Base-by-base conservation (phyloP, 768 basidiomycete genomes). In the Mycena belliarum region DNA sequence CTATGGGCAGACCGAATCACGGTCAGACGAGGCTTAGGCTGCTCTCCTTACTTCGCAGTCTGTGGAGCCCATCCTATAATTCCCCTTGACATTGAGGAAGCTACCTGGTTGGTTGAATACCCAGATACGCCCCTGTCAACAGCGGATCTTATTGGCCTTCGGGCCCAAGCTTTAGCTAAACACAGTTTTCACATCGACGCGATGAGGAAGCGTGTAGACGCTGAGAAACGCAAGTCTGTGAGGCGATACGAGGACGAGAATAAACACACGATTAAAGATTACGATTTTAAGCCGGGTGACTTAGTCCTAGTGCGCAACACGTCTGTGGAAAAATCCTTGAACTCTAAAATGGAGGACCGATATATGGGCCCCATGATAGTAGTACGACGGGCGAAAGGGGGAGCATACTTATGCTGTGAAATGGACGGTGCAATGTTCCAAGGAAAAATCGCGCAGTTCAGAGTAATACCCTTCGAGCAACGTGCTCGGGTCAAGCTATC, bases 281-380 rank as follows among this genome's bases (percentile, higher is more conserved):
- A 60, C 44, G 26, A 68, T n/a, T 78, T 74, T 55, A 32, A 63
- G 18, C 57, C 54, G 6, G 75, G 75, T 18, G 67, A 69, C 4
- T 63, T 80, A 15, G 47, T 55, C 2, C 28, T 55, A 0, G 64
- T 74, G 0, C 55, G 70, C 4, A 77, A 79, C 50, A 71, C 71
- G 3, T 25, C 35, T 1, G 59, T 71, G 11, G 73, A 76, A 35
- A 69, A 66, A 14, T 60, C 70, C 0, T 60, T 73, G 1, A 67
- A 69, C 12, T 33, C 62, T 0, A 77, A 78, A 52, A 69, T 66
- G 24, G 59, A 53, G 1, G 10, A 26, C 0, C 12, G 66, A 1
- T 78, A 77, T 42, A 53, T 72, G 1, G 74, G 76, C 1, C 77
- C 75, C 0, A 63, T 70, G 16, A 60, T 71, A 6, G 69, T 77